Base-by-base conservation (phyloP, 345 rosid species). In the Corymbia maculata region DNA sequence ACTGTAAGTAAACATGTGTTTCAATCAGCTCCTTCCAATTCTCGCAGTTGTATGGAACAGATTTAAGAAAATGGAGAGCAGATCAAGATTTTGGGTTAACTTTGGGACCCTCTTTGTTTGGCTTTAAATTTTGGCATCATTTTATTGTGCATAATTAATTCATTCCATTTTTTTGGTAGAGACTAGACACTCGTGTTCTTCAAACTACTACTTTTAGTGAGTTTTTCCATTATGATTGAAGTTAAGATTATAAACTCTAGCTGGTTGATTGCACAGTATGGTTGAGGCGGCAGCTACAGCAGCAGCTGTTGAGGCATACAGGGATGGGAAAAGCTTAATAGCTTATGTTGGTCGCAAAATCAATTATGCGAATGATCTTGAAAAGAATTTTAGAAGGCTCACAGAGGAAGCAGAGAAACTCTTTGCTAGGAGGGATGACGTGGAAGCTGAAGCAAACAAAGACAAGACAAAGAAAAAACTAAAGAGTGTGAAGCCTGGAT, bases 281-380 rank as follows among this genome's bases (percentile, higher is more conserved):
- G 89, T 88, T 47, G 91, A 90, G 32, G 89, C 89, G 4, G 89
- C 85, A 51, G 86, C 90, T 85, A 51, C 92, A 2, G 89, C 88
- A 52, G 45, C 86, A 11, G 88, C 89, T 21, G 89, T 90, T 52
- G 88, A 90, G 84, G 89, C 82, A 52, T 86, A 90, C 13, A 79
- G 26, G 51, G 91, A 90, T 57, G 88, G 88, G 42, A 88, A 80
- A 57, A 88, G 50, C 57, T 80, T 84, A 26, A 6, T 86, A 42
- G 52, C 80, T 75, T 90, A 88, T 49, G 51, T 88, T 32, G 47
- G 57, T 47, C 30, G 44, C 53, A 55, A 79, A 80, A 52, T 52
- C 1, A 12, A 86, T 55, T 79, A 57, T 79, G 89, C 86, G 4
- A 86, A 51, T 52, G 86, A 86, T 85, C 52, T 86, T 85, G 86